Base-by-base conservation (phyloP, 805 yeast species). In the Wickerhamomyces strasburgensis region DNA sequence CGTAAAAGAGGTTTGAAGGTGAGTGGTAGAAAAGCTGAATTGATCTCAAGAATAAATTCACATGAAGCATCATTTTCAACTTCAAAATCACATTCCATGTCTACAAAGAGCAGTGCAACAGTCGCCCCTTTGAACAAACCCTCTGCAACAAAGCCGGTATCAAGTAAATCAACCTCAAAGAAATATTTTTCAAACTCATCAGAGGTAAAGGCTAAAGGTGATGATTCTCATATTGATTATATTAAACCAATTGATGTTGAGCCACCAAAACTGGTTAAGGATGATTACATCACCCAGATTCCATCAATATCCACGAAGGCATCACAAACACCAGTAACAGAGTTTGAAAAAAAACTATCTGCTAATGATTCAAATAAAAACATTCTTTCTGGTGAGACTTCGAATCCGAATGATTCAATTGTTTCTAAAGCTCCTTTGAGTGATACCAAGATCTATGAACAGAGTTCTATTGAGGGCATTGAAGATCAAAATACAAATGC, bases 11-110 rank as follows among this genome's bases (percentile, higher is more conserved):
- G 84, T 0, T 56, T 80, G 41, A 75, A 72, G 48, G 70, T 78
- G 0, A 60, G 75, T n/a, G 88, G 88, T 11, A 67, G 67, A 34
- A 80, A 80, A 50, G 56, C 69, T 8, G 85, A 80, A 21, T 58
- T 80, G 17, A 65, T 79, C 18, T 51, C 58, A 8, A 55, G 68
- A 37, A 53, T 58, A 17, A 34, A 52, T 19, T 43, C 51, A 6
- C 44, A 42, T 37, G 61, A 58, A 19, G 38, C 42, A 13, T 40
- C 50, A 2, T 43, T 35, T 21, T 30, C 44, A 14, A 35, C 38
- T 13, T 33, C 31, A 17, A 30, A 35, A n/a, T 35, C 31, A 4
- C 32, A 32, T 8, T 21, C 46, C 5, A 40, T 49, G 14, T 43
- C 53, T 3, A 47, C 55, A 7, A 33, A 18, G 14, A 34, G 18